Evolutionary conservation across 108 stramenopile species (phyloP), one percentile per base, ranked within the genome.

Genomic region (Discostella stelligeroides): DNA sequence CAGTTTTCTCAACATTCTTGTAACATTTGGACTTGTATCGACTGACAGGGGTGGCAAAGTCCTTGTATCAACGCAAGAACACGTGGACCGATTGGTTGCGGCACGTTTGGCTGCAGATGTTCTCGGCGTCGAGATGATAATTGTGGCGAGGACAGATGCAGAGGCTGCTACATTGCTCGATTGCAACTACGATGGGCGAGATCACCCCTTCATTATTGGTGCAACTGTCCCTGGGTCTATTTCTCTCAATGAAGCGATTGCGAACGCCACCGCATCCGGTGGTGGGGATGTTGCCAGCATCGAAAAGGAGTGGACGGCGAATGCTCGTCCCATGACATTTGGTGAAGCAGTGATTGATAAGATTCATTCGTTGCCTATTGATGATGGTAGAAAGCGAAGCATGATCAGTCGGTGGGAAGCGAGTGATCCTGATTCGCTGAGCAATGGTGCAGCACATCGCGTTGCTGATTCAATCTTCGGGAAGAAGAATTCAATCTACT

Each of bases 111-210:
- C 96, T 42, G 84, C 86, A 20, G 98, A 97, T 81, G 87, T 97
- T 63, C 76, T 97, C 60, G 96, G 96, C 20, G 80, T 88, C 43
- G 80, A 88, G 56, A 81, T 90, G 56, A 59, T 98, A 21, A 82
- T 98, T 72, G 92, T 98, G 0, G 93, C 95, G 1, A 70, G 98
- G 14, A 98, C 98, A 2, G 98, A 98, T 83, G 96, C 95, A 24
- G 96, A 98, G 79, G 96, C 98, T 20, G 98, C 98, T 39, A 95
- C 95, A n/a, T 73, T 98, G 54, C 79, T 98, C 53, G 96, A 96
- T 68, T 92, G 85, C 53, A 96, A 97, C 86, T 83, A 95, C 58
- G 98, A 98, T 81, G 87, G 87, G 20, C 85, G 95, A n/a, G 98
- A 98, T 66, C 96, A 98, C 80, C 96, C 96, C 12, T 98, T 95